Percentiles rank a stretch among this genome's conserved stretches.
phyloP scores from a whole-genome alignment of 805 yeast genomes.

The Suhomyces sp. region DNA sequence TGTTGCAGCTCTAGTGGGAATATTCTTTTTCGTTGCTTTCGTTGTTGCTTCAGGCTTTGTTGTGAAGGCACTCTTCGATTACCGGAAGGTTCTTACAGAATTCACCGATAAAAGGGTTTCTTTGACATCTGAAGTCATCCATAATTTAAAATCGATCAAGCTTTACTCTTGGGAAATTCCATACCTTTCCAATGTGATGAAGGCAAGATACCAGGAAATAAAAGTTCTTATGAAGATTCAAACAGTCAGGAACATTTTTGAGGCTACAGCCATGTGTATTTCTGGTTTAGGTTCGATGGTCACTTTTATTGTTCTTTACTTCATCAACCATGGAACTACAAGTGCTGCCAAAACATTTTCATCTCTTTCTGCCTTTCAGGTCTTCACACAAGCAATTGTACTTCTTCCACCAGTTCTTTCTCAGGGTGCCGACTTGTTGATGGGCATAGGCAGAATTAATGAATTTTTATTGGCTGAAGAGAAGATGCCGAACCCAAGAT shows the following conservation, averaged over 20 bases:
- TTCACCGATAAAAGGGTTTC: slow-evolving; percentile 78
- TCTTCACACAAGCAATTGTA: slow-evolving; percentile 59
- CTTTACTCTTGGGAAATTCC: slow-evolving; percentile 91
- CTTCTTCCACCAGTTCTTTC: slow-evolving; percentile 71
- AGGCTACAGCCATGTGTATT: slow-evolving; percentile 64
- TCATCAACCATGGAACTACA: slow-evolving; percentile 27
- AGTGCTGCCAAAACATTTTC: slow-evolving; percentile 67
- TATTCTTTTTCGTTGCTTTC: slow-evolving; percentile 18
- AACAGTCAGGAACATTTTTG: slow-evolving; percentile 55
- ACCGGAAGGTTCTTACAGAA: slow-evolving; percentile 56
- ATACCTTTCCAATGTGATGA: slow-evolving; percentile 55
- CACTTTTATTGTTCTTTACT: slow-evolving; percentile 40
- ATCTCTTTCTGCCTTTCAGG: slow-evolving; percentile 66
- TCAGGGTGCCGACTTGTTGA: slow-evolving; percentile 64
- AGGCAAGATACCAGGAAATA: slow-evolving; percentile 64
- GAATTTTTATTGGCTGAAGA: slow-evolving; percentile 43
- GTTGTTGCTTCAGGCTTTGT: slow-evolving; percentile 45
- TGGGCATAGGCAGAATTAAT: slow-evolving; percentile 60
- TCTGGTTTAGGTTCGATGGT: slow-evolving; percentile 74
- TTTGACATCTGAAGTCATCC: slow-evolving; percentile 73
- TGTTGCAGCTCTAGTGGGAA: slow-evolving; percentile 24
- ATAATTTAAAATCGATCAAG: slow-evolving; percentile 77
- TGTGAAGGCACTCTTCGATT: slow-evolving; percentile 51
- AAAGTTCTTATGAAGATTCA: slow-evolving; percentile 59
- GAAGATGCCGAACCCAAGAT: slow-evolving; percentile 23